A percentile compares a stretch with the other conserved stretches of the same genome.
Conservation (phyloP, 2,329 filamentous ascomycete genomes). For the Calycina marina region DNA sequence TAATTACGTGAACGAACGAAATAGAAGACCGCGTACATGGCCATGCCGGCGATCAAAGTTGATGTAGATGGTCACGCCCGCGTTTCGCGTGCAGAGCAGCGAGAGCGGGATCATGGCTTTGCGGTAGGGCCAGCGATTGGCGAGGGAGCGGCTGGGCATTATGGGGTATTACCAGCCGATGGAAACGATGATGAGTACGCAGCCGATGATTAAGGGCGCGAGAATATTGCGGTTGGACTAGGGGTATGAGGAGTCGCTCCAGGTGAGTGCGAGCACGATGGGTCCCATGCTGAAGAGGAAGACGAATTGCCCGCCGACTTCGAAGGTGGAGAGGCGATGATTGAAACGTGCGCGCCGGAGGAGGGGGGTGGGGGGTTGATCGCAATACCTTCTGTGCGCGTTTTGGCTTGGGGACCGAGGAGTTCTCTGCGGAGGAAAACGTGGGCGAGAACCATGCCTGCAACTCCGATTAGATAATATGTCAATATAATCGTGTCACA, state of each 20-base stretch:
- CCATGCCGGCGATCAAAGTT: constrained; percentile 41
- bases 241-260: constrained; percentile 28
- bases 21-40: constrained; percentile 43
- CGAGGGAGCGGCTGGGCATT: constrained; percentile 30
- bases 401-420: constrained; percentile 30
- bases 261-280: constrained; percentile 31
- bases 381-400: constrained; percentile 30
- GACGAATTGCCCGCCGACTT: constrained; percentile 38
- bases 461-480: constrained; percentile 26
- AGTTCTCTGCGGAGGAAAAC: constrained; percentile 44
- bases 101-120: constrained; percentile 49
- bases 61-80: constrained; percentile 44
- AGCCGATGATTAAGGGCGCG: constrained; percentile 25
- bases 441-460: constrained; percentile 38
- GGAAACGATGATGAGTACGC: constrained; percentile 25
- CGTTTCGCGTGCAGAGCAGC: constrained; percentile 41
- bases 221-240: constrained; percentile 27
- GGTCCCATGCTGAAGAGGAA: constrained; percentile 28
- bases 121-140: constrained; percentile 35
- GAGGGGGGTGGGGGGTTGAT: constrained; percentile 13
- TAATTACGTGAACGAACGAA: too few species aligned
- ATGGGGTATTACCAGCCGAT: constrained; percentile 30
- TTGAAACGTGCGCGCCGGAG: too few species aligned
- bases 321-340: constrained; percentile 36
- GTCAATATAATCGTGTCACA: too few species aligned